Base-by-base conservation (phyloP, 441 rosid genomes). In the Jatropha multifida region DNA sequence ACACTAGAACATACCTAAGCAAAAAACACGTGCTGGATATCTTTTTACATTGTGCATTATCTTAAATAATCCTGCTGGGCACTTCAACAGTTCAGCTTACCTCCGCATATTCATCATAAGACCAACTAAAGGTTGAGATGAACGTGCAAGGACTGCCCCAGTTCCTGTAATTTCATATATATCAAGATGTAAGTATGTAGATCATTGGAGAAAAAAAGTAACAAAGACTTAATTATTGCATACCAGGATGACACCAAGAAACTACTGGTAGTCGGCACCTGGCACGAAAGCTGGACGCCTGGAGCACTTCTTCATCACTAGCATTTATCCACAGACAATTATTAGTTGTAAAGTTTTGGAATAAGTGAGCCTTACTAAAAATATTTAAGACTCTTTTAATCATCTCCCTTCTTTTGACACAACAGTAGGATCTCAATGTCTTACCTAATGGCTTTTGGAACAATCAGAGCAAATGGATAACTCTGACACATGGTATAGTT, bases 81-180 rank as follows among this genome's bases (percentile, higher is more conserved):
- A 82, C 44, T 81, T 81, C 56, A 70, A 74, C 80, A 82, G 41
- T 81, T 81, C 56, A 70, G 73, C 52, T 54, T 89, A 94, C 98
- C 97, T 96, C 80, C 99, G 89, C 93, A 90, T 86, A 81, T 94
- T 96, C 98, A 94, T 94, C 97, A 96, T 92, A 61, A 94, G 91
- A 81, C 98, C 99, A 78, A 93, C 98, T 73, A 94, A 84, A 74
- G 98, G 98, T 78, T 94, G 99, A 71, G 99, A 94, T 65, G 99
- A 96, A 73, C 99, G 97, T 70, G 98, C 98, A 80, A 96, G 94
- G 79, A 89, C 99, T 63, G 98, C 99, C 79, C 98, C 99, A 74
- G 86, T 85, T 80, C 74, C 99, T 95, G 78, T 65, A 80, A 73
- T 62, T 58, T 63, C 79, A 68, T 4, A 55, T 11, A 65, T 40